Percentiles rank a stretch among this genome's conserved stretches.
Evolutionary conservation across 108 stramenopile genomes (phyloP).

Genomic region (Skeletonema costatum): DNA sequence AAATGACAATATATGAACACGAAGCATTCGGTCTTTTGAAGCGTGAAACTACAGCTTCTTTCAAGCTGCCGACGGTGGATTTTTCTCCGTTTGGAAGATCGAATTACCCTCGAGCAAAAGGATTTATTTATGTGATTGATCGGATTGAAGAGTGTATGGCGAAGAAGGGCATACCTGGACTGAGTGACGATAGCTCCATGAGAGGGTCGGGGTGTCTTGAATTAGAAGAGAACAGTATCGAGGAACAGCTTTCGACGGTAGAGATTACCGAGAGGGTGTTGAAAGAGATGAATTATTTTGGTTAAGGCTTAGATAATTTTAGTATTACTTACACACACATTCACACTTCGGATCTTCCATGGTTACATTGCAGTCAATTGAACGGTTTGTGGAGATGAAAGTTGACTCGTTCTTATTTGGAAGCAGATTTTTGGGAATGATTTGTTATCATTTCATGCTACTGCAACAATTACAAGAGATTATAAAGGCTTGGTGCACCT

Average conservation of each 20-base stretch:
- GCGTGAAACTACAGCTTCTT: constrained; percentile 21
- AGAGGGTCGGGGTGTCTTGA: constrained; percentile 20
- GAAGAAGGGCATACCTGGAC: constrained; percentile 23
- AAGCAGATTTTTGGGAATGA: no score
- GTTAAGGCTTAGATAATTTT: not conserved
- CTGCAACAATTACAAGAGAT: no score
- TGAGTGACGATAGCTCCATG: not conserved
- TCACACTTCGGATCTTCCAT: no score
- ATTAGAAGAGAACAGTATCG: constrained; percentile 30
- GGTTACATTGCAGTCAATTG: no score
- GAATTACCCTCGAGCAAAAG: constrained; percentile 31
- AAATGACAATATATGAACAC: constrained; percentile 37
- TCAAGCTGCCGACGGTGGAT: constrained; percentile 10
- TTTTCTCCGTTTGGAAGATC: constrained; percentile 15
- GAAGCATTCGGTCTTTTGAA: constrained; percentile 13
- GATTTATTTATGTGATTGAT: constrained; percentile 42
- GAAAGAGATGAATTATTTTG: constrained; percentile 30
- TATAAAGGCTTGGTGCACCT: no score
- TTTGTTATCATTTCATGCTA: no score
- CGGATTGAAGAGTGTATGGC: constrained; percentile 33
- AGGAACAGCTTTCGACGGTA: constrained; percentile 32
- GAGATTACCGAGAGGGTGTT: constrained; percentile 30
- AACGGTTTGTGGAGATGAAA: no score
- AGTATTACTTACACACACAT: not conserved
- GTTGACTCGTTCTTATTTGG: no score